Evolutionary conservation across 768 basidiomycete genomes (phyloP).

Genomic region (Steccherinum ochraceum): DNA sequence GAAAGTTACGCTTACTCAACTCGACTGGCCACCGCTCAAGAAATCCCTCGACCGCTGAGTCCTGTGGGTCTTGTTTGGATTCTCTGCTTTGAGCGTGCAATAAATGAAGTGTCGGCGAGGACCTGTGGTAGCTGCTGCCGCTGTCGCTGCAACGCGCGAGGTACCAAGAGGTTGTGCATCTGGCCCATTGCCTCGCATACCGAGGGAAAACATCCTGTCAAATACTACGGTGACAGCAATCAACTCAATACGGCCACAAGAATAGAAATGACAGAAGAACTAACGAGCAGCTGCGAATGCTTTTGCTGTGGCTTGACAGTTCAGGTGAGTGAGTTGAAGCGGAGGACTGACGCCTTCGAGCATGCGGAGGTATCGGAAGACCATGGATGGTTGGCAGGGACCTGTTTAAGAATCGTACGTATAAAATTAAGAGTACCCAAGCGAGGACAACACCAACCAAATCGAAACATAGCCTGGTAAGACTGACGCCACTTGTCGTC

Average conservation of each 20-base stretch:
- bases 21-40: background rate
- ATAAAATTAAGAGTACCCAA: too few relatives aligned
- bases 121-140: constrained; percentile 57
- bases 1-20: background rate
- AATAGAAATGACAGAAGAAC: constrained; percentile 15
- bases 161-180: constrained; percentile 54
- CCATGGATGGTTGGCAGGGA: constrained; percentile 87
- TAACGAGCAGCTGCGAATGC: constrained; percentile 81
- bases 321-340: constrained; percentile 76
- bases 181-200: constrained; percentile 70
- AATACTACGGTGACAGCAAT: constrained; percentile 47
- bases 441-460: constrained; percentile 42
- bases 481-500: constrained; percentile 95
- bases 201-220: constrained; percentile 85
- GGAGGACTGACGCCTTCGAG: constrained; percentile 90
- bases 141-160: constrained; percentile 35
- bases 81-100: constrained; percentile 66
- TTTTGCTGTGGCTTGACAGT: constrained; percentile 86
- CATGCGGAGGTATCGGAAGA: constrained; percentile 85
- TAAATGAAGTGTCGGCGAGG: constrained; percentile 83
- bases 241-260: background rate
- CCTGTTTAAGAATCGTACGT: constrained; percentile 32
- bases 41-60: constrained; percentile 38
- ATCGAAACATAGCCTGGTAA: constrained; percentile 80
- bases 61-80: constrained; percentile 27